Base-by-base conservation (phyloP, 192 early-diverging fungal genomes). In the Gaertneriomyces sp. region DNA sequence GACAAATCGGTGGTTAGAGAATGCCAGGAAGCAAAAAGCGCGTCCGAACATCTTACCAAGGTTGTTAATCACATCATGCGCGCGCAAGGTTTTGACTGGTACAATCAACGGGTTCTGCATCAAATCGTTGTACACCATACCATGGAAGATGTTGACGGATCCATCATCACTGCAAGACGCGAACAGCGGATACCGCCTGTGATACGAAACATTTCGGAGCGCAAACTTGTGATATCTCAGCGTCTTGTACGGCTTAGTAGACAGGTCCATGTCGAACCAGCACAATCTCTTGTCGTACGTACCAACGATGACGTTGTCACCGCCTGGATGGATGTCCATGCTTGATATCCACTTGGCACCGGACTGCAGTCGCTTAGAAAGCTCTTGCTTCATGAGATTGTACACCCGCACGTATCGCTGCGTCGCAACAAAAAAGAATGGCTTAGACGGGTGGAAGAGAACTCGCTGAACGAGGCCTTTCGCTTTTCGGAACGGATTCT, bases 251-350 rank as follows among this genome's bases (percentile, higher is more conserved):
- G 97, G 94, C 76, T 89, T 94, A 63, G 86, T 74, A 4, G 89
- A 89, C 58, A 99, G 78, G 76, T 99, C 97, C 72, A 96, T 77
- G 75, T 99, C 97, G 66, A 96, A 99, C 97, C 97, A 99, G 61
- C 89, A 88, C 38, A 98, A 82, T 54, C 90, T 89, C 73, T 92
- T 94, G 67, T 99, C 97, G 66, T 93, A 99, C 16, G 88, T 92
- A 43, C 97, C 97, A 60, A 96, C 85, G 56, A 99, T 89, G 55
- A 99, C 74, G 77, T 99, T 94, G 69, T 99, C 95, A 57, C 85
- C 96, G 63, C 79, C 83, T 39, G 97, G 93, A 72, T 99, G 97
- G 47, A 98, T 72, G 71, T 94, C 94, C 67, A 99, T 76, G 68
- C 86, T 89, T 14, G 97, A 98, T 50, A 99, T 93, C 97, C 95